These are phyloP conservation scores for Psilocybe sp. DNA, from an alignment of 768 basidiomycete species.

Conservation along the genomic window DNA sequence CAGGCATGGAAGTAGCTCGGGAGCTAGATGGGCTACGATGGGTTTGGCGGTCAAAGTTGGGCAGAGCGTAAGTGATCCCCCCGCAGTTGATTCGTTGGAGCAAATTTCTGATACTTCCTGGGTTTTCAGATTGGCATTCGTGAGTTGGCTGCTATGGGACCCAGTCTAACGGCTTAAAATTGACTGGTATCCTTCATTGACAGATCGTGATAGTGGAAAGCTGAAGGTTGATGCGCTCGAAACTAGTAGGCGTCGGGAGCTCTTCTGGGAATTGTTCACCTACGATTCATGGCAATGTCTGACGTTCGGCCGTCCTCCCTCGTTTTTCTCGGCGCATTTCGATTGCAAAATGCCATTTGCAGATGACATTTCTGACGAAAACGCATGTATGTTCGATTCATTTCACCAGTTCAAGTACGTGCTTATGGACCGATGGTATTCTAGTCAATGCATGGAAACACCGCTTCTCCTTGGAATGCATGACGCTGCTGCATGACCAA, in stretches of 20 bases:
- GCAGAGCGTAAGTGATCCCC: conserved; percentile 55
- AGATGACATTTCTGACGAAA: conserved; percentile 49
- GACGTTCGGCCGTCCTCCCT: conserved; percentile 69
- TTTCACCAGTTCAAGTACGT: neutral
- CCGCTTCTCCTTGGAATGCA: conserved; percentile 63
- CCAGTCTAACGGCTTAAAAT: neutral
- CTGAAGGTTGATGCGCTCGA: conserved; percentile 61
- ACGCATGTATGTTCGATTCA: conserved; percentile 47
- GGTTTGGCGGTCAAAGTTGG: conserved; percentile 68
- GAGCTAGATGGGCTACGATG: conserved; percentile 66
- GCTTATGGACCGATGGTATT: neutral
- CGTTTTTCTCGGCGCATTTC: conserved; percentile 63
- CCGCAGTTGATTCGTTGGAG: neutral
- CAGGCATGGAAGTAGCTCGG: conserved; percentile 63
- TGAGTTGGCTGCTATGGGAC: conserved; percentile 28
- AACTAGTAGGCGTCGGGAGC: conserved; percentile 58
- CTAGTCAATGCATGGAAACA: conserved; percentile 71
- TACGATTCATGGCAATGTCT: conserved; percentile 59
- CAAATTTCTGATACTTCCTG: conserved; percentile 5
- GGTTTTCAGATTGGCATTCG: conserved; percentile 61
- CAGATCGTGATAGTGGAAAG: conserved; percentile 69
- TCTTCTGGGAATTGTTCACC: conserved; percentile 66
- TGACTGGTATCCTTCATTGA: conserved; percentile 10
- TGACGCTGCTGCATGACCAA: conserved; percentile 68
- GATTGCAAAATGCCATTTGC: conserved; percentile 61